These are phyloP conservation scores for Elaeis oleifera DNA, from an alignment of 202 grass and related monocot genomes.

Conservation along the genomic window DNA sequence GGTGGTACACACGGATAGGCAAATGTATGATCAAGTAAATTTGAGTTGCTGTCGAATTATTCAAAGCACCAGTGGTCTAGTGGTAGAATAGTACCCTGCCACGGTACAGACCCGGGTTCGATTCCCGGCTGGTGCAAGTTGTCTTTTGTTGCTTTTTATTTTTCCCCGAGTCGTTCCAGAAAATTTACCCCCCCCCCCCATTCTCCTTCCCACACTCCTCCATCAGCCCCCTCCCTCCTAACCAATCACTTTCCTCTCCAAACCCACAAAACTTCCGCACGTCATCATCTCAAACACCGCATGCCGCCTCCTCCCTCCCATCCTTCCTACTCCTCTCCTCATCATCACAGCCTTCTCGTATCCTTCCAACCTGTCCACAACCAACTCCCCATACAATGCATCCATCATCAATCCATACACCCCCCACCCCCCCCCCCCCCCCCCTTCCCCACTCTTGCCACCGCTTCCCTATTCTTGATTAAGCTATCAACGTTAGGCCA, in stretches of 20 bases:
- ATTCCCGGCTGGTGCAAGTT: constrained; percentile 87
- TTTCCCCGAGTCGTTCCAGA: too few relatives aligned
- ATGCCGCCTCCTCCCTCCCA: not conserved
- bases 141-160: too few relatives aligned
- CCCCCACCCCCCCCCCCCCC: too few relatives aligned
- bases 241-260: not conserved
- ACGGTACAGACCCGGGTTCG: constrained; percentile 85
- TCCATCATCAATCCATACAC: not conserved
- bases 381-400: not conserved
- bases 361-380: not conserved
- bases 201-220: not conserved
- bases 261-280: constrained; percentile 12
- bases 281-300: constrained; percentile 14
- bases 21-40: too few relatives aligned
- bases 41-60: too few relatives aligned
- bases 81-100: too few relatives aligned
- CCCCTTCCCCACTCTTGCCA: constrained; percentile 8
- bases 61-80: too few relatives aligned
- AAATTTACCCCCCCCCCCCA: too few relatives aligned
- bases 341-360: not conserved
- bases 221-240: not conserved
- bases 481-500: not conserved
- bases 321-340: constrained; percentile 7
- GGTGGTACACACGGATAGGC: too few relatives aligned
- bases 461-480: constrained; percentile 7